phyloP scores from a whole-genome alignment of 2,329 filamentous ascomycete species.

The Monilinia fructicola region DNA sequence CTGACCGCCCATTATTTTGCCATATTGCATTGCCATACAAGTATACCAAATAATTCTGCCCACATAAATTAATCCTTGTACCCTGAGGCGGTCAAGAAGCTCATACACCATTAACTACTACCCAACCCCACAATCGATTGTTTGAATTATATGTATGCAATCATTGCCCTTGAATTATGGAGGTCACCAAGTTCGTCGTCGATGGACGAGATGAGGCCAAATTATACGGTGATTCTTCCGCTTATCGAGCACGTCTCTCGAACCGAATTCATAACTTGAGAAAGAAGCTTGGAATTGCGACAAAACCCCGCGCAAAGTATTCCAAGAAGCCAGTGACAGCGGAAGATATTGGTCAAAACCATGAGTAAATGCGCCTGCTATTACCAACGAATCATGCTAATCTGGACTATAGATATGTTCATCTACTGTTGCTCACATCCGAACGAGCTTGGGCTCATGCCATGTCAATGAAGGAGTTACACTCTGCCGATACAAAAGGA shows the following conservation, averaged over 20 bases:
- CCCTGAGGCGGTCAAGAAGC: not conserved
- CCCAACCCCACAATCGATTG: conserved; percentile 22
- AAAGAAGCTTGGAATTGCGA: conserved; percentile 81
- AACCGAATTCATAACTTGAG: conserved; percentile 80
- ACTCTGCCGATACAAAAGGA: conserved; percentile 75
- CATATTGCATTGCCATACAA: no score
- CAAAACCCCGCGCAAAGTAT: conserved; percentile 85
- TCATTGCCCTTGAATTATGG: conserved; percentile 28
- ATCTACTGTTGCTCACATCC: conserved; percentile 78
- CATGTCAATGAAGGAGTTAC: conserved; percentile 86
- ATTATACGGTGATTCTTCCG: conserved; percentile 82
- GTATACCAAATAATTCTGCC: no score
- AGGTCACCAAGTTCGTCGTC: conserved; percentile 75
- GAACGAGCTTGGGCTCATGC: conserved; percentile 95
- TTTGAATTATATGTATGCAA: conserved; percentile 5
- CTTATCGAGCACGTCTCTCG: conserved; percentile 76
- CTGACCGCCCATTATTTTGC: no score
- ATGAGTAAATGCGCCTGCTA: conserved; percentile 61
- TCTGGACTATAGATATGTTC: conserved; percentile 58
- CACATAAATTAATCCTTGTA: no score
- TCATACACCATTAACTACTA: no score
- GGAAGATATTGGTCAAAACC: conserved; percentile 70
- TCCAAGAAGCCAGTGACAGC: conserved; percentile 70
- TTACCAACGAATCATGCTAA: conserved; percentile 25
- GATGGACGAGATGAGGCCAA: conserved; percentile 79